A percentile compares a stretch with the other conserved stretches of the same genome.
Conservation (phyloP, 768 basidiomycete species). For the Lenzites betulinus region DNA sequence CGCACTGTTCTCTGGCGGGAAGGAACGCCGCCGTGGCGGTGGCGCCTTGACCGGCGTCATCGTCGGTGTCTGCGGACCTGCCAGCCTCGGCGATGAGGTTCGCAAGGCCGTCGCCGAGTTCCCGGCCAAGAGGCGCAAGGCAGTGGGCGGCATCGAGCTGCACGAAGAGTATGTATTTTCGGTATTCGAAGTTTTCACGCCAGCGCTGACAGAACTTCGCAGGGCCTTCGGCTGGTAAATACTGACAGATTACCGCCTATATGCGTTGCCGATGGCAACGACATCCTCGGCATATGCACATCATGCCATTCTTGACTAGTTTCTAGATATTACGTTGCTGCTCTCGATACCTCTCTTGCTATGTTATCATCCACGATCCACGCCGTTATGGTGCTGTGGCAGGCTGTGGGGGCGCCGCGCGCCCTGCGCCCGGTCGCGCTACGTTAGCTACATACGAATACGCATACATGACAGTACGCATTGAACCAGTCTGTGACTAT, state of each 20-base stretch:
- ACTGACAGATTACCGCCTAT: not conserved
- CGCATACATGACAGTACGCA: slow-evolving; percentile 33
- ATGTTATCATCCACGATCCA: not conserved
- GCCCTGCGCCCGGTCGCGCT: not conserved
- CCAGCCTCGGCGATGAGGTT: slow-evolving; percentile 40
- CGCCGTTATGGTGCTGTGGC: not conserved
- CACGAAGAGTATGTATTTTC: slow-evolving; percentile 41
- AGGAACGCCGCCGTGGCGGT: slow-evolving; percentile 8
- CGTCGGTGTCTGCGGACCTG: slow-evolving; percentile 46
- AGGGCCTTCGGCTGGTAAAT: slow-evolving; percentile 25
- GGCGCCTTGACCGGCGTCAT: slow-evolving; percentile 36
- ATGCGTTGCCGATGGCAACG: not conserved
- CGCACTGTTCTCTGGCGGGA: slow-evolving; percentile 20
- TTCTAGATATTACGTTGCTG: not conserved
- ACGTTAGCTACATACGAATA: not conserved
- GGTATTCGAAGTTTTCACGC: not conserved
- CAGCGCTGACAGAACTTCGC: slow-evolving; percentile 4
- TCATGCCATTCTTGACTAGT: too few relatives aligned
- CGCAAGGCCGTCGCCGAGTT: slow-evolving; percentile 38
- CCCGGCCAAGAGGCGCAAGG: slow-evolving; percentile 34
- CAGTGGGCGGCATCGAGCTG: slow-evolving; percentile 43
- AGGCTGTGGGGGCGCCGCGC: not conserved
- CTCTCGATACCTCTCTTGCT: not conserved
- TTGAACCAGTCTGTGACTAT: not conserved
- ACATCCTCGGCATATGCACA: not conserved